phyloP scores from a whole-genome alignment of 306 rosid genomes.

The Castanea mollissima region DNA sequence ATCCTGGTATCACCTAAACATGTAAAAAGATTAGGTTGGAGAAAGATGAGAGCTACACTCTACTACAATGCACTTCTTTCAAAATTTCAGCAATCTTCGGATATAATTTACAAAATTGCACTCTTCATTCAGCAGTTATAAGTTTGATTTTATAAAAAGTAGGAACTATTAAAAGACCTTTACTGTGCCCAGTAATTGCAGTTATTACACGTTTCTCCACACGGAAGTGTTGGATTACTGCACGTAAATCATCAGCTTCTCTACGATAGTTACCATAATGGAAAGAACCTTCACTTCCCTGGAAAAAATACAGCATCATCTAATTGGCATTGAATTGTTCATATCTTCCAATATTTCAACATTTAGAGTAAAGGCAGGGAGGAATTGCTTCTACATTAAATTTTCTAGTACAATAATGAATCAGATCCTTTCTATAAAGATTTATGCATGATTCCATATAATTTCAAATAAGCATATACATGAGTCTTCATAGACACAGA shows the following conservation, averaged over 20 bases:
- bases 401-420: background rate
- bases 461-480: too few species aligned
- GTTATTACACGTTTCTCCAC: slow-evolving; percentile 37
- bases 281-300: slow-evolving; percentile 92
- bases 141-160: slow-evolving; percentile 10
- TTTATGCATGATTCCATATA: too few species aligned
- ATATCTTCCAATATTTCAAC: background rate
- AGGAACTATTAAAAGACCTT: slow-evolving; percentile 50
- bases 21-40: background rate
- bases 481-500: too few species aligned
- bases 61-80: background rate
- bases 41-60: background rate
- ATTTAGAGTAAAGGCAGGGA: background rate
- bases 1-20: background rate
- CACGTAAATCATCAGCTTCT: slow-evolving; percentile 74
- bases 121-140: slow-evolving; percentile 9
- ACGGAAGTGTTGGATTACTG: slow-evolving; percentile 64
- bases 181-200: slow-evolving; percentile 89
- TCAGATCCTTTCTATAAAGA: background rate
- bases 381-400: slow-evolving; percentile 10
- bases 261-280: slow-evolving; percentile 80
- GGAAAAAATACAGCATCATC: slow-evolving; percentile 24
- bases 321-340: background rate
- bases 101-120: background rate
- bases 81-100: background rate